These are phyloP conservation scores for cucumber (Cucumis sativus) DNA, from an alignment of 306 rosid species.

Conservation along the genomic window Cucumber_9930_V3 NC_026658.2:56001-56500, in stretches of 20 bases:
- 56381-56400: not conserved
- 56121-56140: not conserved
- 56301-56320: not conserved
- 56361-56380: not conserved
- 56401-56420: not conserved
- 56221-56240: not conserved
- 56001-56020: constrained; percentile 77
- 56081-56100: not conserved
- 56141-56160: not conserved
- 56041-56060: not conserved
- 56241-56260: not conserved
- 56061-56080: not conserved
- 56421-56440: not conserved
- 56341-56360: not conserved
- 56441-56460: not conserved
- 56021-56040: constrained; percentile 5
- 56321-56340: not conserved
- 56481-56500: not conserved
- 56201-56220: not conserved
- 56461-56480: not conserved
- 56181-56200: not conserved
- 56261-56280: not conserved
- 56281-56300: not conserved
- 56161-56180: not conserved
- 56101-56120: not conserved